phyloP scores from a whole-genome alignment of 2,329 filamentous ascomycete genomes.

The Colletotrichum simmondsii region DNA sequence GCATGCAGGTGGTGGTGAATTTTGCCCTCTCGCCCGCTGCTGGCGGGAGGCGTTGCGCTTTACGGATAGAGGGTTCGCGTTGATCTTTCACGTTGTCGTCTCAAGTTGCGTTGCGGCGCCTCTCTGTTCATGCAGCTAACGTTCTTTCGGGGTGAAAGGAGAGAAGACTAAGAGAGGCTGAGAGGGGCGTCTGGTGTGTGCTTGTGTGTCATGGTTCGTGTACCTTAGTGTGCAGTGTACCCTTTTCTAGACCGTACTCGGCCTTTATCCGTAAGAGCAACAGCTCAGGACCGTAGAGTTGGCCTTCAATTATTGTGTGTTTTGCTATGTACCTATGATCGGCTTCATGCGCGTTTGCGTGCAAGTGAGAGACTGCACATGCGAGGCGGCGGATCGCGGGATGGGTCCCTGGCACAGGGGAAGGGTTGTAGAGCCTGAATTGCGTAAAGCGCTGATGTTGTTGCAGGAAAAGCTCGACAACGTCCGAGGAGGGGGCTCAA shows the following conservation, averaged over 20 bases:
- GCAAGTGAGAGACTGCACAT: not conserved
- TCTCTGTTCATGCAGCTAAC: conserved; percentile 25
- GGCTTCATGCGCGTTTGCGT: conserved; percentile 7
- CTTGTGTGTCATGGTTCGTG: not conserved
- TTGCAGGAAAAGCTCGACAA: conserved; percentile 5
- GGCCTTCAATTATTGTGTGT: not conserved
- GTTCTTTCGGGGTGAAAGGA: not conserved
- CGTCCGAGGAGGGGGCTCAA: not conserved
- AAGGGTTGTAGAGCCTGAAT: not conserved
- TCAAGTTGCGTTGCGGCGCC: conserved; percentile 26
- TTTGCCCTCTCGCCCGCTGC: not conserved
- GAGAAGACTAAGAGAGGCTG: not conserved
- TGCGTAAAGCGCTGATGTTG: conserved; percentile 6
- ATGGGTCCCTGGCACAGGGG: not conserved
- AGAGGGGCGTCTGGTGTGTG: not conserved
- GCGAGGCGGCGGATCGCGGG: conserved; percentile 13
- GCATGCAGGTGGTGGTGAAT: not conserved
- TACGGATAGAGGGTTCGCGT: not conserved
- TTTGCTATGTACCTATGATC: conserved; percentile 12
- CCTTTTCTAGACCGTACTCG: conserved; percentile 15
- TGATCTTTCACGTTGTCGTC: conserved; percentile 18
- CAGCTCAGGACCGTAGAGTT: not conserved
- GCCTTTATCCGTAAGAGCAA: not conserved
- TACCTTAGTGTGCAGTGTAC: not conserved
- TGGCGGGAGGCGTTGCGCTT: conserved; percentile 6